Base-by-base conservation (phyloP, 345 rosid species). In the Ceriops decandra region DNA sequence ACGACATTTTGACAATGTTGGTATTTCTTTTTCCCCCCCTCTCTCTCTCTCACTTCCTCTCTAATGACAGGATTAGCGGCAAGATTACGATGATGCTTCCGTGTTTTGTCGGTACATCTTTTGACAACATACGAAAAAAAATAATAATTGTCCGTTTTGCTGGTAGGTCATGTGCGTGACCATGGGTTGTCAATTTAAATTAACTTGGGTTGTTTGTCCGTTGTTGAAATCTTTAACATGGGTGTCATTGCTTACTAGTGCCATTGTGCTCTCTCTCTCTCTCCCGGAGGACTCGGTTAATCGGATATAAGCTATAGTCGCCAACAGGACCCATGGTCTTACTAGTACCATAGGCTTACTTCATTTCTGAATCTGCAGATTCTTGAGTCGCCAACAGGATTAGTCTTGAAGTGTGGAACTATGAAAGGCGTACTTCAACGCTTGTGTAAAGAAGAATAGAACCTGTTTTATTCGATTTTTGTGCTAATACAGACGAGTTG, bases 1-100 rank as follows among this genome's bases (percentile, higher is more conserved):
- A 33, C 28, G 21, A 17, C 28, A 22, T 20, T 31, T 69, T 69
- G 73, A 69, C 73, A 62, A 62, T 61, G 52, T 51, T 8, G 52
- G 52, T 30, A 31, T 35, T 1, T 5, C 9, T 20, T 19, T 54
- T 3, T 1, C 1, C 26, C 26, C 1, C 26, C 26, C 26, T 1
- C 52, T 38, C 32, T 38, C 32, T 28, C 27, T 58, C n/a, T 20
- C 33, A 26, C 10, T 52, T 13, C 28, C 33, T 27, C 49, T 67
- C 33, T 26, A 38, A 10, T 6, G 74, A 46, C 68, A 28, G 57
- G 63, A 62, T 62, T 70, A 53, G 67, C 74, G 62, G 74, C 47
- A 71, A 27, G 31, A 64, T 46, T 57, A 47, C 30, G 17, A 46
- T 26, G 63, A 56, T 57, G 33, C 30, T 46, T 54, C 42, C 4